Base-by-base conservation (phyloP, 2,329 filamentous ascomycete species). In the Diaporthe ilicicola region DNA sequence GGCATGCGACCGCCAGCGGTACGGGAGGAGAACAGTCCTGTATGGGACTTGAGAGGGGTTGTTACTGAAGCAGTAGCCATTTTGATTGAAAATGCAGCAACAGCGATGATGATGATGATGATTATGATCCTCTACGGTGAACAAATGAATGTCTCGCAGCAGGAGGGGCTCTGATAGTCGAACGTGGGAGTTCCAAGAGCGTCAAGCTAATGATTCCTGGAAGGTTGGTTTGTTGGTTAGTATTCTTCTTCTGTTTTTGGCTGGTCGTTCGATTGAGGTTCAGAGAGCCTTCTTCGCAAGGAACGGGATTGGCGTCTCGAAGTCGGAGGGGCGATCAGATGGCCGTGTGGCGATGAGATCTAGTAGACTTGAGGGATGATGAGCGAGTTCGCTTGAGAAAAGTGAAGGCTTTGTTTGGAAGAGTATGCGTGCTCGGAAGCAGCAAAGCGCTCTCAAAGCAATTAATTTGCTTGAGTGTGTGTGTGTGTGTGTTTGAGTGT, bases 1-100 rank as follows among this genome's bases (percentile, higher is more conserved):
- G 96, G 95, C 88, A 97, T 95, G 74, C 96, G 94, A 81, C 95
- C 94, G 84, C 95, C 95, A 82, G 95, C 96, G 81, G 95, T 96
- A 81, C 94, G 94, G 76, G 93, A 90, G 76, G 92, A 94, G 86
- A 98, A 98, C 78, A 98, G 89, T 72, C 94, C 94, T 84, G 93
- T 91, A 83, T 97, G 95, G 88, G 93, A 96, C 89, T 98, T 98
- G 81, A 96, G 88, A 72, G 96, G 96, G 73, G 96, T 98, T 78
- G 94, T 93, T 83, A 98, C 90, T 80, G 90, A 86, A 82, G 89
- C 85, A 72, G 84, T 93, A 81, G 95, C 94, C 95, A 98, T 98
- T 81, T 77, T 88, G 83, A 70, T 74, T 68, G 70, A 42, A 42
- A 48, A 71, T 76, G 75, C 74, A 78, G 79, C 82, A 82, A 80